These are phyloP conservation scores for Leptographium radiaticola DNA, from an alignment of 2,329 filamentous ascomycete species.

Conservation along the genomic window DNA sequence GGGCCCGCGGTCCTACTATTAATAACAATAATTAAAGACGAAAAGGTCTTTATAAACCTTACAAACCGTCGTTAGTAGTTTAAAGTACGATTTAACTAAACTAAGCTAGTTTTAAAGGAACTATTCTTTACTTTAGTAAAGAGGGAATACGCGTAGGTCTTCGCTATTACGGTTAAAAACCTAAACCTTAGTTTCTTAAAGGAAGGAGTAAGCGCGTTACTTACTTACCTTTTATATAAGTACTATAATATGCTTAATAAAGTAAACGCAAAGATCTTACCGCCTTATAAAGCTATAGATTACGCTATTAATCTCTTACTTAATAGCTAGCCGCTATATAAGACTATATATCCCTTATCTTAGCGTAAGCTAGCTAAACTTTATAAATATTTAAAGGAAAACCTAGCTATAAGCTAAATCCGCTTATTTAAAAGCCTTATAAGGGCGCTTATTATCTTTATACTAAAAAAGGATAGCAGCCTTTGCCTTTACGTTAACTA, in stretches of 20 bases:
- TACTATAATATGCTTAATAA: neutral
- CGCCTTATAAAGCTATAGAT: neutral
- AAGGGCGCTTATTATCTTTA: conserved; percentile 2
- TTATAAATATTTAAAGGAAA: neutral
- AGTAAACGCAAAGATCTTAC: neutral
- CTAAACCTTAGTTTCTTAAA: neutral
- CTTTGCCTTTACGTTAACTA: neutral
- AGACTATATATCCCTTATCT: neutral
- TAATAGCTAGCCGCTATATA: neutral
- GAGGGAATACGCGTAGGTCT: too few relatives aligned
- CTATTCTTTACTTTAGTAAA: too few relatives aligned
- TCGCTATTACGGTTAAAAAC: neutral
- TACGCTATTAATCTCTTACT: neutral
- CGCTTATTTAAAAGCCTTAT: neutral
- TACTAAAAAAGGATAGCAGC: conserved; percentile 1
- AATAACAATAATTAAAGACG: too few relatives aligned
- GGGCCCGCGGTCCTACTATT: too few relatives aligned
- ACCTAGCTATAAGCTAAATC: neutral
- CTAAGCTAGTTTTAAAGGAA: too few relatives aligned
- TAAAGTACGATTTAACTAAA: too few relatives aligned
- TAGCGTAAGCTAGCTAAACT: neutral
- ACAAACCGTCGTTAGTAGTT: too few relatives aligned
- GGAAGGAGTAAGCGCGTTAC: neutral
- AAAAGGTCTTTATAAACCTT: too few relatives aligned
- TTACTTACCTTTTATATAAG: neutral